Percentiles rank a stretch among this genome's conserved stretches.
Conservation (phyloP, 2,329 filamentous ascomycete genomes). For the Lachnellula suecica region DNA sequence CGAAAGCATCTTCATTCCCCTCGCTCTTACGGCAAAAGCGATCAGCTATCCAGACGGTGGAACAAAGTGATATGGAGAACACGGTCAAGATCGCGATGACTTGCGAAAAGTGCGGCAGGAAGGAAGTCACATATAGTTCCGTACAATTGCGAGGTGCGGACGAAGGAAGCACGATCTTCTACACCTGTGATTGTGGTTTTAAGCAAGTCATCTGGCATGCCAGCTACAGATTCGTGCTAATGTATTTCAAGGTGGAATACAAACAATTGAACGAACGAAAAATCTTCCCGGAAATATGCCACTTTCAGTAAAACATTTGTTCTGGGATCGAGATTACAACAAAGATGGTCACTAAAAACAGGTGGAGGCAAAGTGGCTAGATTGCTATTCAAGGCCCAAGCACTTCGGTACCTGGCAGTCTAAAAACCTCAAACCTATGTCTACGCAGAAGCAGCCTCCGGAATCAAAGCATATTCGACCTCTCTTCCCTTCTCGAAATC, state of each 20-base stretch:
- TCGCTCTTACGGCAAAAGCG: slow-evolving; percentile 82
- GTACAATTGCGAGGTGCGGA: slow-evolving; percentile 89
- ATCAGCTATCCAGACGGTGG: slow-evolving; percentile 82
- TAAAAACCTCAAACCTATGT: slow-evolving; percentile 6
- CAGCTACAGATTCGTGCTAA: slow-evolving; percentile 7
- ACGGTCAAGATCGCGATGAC: slow-evolving; percentile 67
- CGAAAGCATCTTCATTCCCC: slow-evolving; percentile 88
- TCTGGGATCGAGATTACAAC: not conserved
- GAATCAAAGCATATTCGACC: slow-evolving; percentile 88
- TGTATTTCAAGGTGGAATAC: slow-evolving; percentile 32
- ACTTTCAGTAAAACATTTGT: not conserved
- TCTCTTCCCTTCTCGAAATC: slow-evolving; percentile 91
- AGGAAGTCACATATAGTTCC: slow-evolving; percentile 81
- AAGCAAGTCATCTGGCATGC: slow-evolving; percentile 55
- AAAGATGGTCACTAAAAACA: not conserved
- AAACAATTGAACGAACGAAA: slow-evolving; percentile 34
- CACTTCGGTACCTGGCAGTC: slow-evolving; percentile 32
- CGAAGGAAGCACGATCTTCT: slow-evolving; percentile 92
- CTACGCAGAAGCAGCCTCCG: slow-evolving; percentile 46
- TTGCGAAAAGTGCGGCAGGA: slow-evolving; percentile 78
- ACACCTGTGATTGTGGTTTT: slow-evolving; percentile 81
- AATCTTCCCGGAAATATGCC: not conserved
- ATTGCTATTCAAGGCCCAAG: slow-evolving; percentile 31
- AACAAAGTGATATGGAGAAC: slow-evolving; percentile 73
- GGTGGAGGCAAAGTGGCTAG: slow-evolving; percentile 1